These are phyloP conservation scores for Aspergillus calidoustus DNA, from an alignment of 2,329 filamentous ascomycete genomes.

Conservation along the genomic window DNA sequence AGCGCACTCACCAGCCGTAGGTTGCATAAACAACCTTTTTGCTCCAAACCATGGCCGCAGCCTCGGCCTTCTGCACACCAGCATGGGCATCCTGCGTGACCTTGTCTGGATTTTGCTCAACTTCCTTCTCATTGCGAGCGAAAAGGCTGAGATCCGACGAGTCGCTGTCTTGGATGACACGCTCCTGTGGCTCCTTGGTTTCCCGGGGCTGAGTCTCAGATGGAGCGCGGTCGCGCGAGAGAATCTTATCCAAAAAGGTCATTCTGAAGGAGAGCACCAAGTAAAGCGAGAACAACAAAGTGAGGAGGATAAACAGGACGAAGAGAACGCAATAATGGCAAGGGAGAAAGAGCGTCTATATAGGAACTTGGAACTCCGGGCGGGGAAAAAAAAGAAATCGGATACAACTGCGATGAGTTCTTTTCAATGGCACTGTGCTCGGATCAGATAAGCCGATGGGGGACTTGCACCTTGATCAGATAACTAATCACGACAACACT, in stretches of 20 bases:
- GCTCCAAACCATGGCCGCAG: constrained; percentile 52
- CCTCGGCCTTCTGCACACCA: constrained; percentile 55
- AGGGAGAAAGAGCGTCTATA: neutral
- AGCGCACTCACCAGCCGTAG: constrained; percentile 37
- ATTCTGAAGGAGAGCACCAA: neutral
- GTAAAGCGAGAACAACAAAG: neutral
- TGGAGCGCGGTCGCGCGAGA: constrained; percentile 5
- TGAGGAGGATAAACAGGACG: neutral
- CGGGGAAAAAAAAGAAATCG: neutral
- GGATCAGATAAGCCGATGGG: neutral
- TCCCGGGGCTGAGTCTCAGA: neutral
- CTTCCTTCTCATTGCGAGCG: constrained; percentile 35
- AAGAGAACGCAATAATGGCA: neutral
- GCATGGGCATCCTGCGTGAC: constrained; percentile 37
- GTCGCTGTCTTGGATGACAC: constrained; percentile 22
- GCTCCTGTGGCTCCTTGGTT: constrained; percentile 5
- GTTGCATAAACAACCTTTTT: constrained; percentile 41
- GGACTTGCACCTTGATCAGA: neutral
- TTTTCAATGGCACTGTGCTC: neutral
- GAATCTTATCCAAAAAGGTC: constrained; percentile 9
- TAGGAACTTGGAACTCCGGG: neutral
- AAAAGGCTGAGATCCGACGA: constrained; percentile 31
- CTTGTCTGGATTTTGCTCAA: constrained; percentile 27
- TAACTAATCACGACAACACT: neutral
- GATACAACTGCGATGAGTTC: neutral